phyloP scores from a whole-genome alignment of 1,284 basidiomycete genomes.

The Cryptococcus sp. region DNA sequence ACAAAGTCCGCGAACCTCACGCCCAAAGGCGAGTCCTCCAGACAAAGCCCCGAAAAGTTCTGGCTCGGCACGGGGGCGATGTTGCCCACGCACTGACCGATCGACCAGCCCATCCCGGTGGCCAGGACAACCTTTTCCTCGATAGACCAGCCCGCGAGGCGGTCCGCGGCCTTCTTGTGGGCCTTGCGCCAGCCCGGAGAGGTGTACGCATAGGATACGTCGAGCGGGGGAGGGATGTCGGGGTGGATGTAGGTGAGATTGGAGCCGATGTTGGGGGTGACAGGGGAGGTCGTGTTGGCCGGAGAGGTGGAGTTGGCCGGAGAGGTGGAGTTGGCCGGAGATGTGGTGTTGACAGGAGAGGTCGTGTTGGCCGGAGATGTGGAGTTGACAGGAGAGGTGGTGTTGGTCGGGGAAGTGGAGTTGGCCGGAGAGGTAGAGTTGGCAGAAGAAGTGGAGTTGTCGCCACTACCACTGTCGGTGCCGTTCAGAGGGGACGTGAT shows the following conservation, averaged over 20 bases:
- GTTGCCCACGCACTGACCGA: slow-evolving; percentile 63
- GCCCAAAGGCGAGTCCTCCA: slow-evolving; percentile 57
- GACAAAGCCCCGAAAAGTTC: slow-evolving; percentile 65
- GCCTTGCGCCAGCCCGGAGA: slow-evolving; percentile 24
- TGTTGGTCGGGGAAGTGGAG: too few relatives aligned
- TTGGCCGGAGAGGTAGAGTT: too few relatives aligned
- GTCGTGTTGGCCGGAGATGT: too few relatives aligned
- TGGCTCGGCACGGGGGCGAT: slow-evolving; percentile 61
- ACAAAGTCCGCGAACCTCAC: slow-evolving; percentile 62
- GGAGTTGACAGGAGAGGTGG: too few relatives aligned
- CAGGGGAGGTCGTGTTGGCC: too few relatives aligned
- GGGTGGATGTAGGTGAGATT: slow-evolving; percentile 10
- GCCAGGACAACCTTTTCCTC: slow-evolving; percentile 53
- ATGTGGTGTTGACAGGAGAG: too few relatives aligned
- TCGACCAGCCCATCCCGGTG: slow-evolving; percentile 50
- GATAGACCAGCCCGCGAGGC: slow-evolving; percentile 48
- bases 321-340: too few relatives aligned
- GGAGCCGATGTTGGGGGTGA: not conserved
- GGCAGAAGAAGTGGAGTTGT: too few relatives aligned
- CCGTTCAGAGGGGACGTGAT: too few relatives aligned
- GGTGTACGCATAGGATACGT: slow-evolving; percentile 5
- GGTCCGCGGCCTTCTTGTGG: slow-evolving; percentile 41
- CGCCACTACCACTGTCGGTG: too few relatives aligned
- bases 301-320: too few relatives aligned
- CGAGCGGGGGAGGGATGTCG: slow-evolving; percentile 7